Evolutionary conservation across 495 filamentous ascomycete genomes (phyloP).

Genomic region (Trichoderma gamsii): DNA sequence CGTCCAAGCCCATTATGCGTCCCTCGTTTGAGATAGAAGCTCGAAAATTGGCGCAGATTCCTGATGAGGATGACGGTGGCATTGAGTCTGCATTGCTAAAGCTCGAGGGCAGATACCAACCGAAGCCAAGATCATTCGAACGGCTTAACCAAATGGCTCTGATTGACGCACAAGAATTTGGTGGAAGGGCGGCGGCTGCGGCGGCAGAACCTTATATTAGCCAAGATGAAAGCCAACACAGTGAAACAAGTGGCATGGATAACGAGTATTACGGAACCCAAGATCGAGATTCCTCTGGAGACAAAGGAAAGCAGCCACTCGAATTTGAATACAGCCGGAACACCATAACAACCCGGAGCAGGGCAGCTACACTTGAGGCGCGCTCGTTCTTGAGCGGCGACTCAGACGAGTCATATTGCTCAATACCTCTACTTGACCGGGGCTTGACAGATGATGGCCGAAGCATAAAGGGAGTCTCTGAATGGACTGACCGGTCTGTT

Average conservation of each 20-base stretch:
- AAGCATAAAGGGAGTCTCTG: slow-evolving; percentile 33
- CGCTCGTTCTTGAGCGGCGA: slow-evolving; percentile 45
- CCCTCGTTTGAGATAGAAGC: slow-evolving; percentile 89
- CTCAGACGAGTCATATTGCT: slow-evolving; percentile 60
- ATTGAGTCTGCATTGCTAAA: slow-evolving; percentile 88
- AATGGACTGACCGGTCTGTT: slow-evolving; percentile 43
- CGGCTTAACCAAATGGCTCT: neutral
- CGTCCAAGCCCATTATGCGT: slow-evolving; percentile 68
- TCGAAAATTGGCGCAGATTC: slow-evolving; percentile 78
- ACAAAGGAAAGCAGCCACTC: neutral
- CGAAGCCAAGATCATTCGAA: slow-evolving; percentile 26
- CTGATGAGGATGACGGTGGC: slow-evolving; percentile 86
- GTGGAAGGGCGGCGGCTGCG: slow-evolving; percentile 15
- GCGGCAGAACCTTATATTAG: slow-evolving; percentile 18
- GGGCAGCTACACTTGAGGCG: neutral
- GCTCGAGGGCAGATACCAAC: slow-evolving; percentile 79
- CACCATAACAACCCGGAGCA: neutral
- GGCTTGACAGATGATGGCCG: slow-evolving; percentile 55
- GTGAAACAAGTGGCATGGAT: neutral
- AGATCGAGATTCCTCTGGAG: neutral
- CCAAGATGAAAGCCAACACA: slow-evolving; percentile 6
- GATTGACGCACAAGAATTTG: slow-evolving; percentile 7
- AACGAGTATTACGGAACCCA: neutral
- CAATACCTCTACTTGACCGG: slow-evolving; percentile 69
- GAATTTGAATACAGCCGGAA: neutral